Percentiles rank a stretch among this genome's conserved stretches.
Conservation (phyloP, 176 grass and related monocot species). For the Eleusine coracana region DNA sequence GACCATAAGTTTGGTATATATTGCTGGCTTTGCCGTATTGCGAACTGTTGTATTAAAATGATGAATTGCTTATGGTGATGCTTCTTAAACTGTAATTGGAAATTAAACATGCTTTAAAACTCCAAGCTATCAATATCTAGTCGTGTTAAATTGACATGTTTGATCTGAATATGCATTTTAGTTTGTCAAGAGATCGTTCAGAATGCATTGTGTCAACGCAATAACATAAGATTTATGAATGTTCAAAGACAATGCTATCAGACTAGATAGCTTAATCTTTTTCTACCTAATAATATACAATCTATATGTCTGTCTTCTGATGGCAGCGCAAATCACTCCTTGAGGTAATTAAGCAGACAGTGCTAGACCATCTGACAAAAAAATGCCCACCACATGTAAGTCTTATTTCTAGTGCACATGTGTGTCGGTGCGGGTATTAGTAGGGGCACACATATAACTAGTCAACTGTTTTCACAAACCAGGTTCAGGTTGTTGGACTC, state of each 20-base stretch:
- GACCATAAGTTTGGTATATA: neutral
- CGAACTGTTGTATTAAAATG: neutral
- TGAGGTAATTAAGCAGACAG: conserved; percentile 89
- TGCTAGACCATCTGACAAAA: conserved; percentile 90
- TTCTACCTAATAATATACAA: conserved; percentile 14
- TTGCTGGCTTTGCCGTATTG: conserved; percentile 4
- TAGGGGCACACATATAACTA: neutral
- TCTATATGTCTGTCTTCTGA: conserved; percentile 36
- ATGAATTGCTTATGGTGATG: neutral
- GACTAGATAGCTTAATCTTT: neutral
- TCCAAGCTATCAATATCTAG: neutral
- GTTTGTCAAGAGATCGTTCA: neutral
- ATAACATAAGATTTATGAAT: neutral
- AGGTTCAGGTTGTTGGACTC: conserved; percentile 98
- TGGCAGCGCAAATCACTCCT: conserved; percentile 83
- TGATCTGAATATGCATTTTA: conserved; percentile 6
- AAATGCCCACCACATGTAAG: conserved; percentile 96
- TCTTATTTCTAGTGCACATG: neutral
- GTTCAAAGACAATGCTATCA: neutral
- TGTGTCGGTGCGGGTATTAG: neutral
- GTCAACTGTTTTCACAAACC: conserved; percentile 24
- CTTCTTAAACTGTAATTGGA: conserved; percentile 1
- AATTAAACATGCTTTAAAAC: conserved; percentile 10
- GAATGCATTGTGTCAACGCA: neutral
- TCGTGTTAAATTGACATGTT: neutral